These are phyloP conservation scores for Beverwykella pulmonaria DNA, from an alignment of 495 filamentous ascomycete genomes.

Conservation along the genomic window DNA sequence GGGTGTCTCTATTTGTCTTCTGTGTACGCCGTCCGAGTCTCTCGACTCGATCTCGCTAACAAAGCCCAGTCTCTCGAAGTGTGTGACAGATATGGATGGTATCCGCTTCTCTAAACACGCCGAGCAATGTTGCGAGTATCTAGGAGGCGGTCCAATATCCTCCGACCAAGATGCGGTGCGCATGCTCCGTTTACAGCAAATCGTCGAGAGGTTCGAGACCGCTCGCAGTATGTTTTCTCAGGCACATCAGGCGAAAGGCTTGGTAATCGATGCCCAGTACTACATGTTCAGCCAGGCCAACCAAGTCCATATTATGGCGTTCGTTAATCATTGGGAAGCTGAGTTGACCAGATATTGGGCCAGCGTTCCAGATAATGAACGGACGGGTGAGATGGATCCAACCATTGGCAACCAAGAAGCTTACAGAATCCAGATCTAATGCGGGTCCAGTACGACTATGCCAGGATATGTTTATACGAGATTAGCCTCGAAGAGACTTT, in stretches of 20 bases:
- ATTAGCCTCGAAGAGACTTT: conserved; percentile 11
- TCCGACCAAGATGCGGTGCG: conserved; percentile 9
- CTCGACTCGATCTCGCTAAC: background rate
- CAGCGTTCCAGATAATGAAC: background rate
- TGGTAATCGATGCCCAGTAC: background rate
- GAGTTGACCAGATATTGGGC: conserved; percentile 3
- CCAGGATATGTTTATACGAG: conserved; percentile 5
- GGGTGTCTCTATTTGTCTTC: conserved; percentile 23
- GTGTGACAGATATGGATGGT: conserved; percentile 16
- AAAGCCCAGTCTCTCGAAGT: conserved; percentile 9
- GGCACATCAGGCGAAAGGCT: background rate
- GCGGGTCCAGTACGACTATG: conserved; percentile 10
- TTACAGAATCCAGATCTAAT: conserved; percentile 10
- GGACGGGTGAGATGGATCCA: conserved; percentile 1
- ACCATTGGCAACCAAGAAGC: background rate
- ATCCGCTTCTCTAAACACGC: conserved; percentile 20
- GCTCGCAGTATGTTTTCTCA: conserved; percentile 3
- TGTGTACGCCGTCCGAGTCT: conserved; percentile 9
- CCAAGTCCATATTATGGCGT: background rate
- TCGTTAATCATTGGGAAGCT: conserved; percentile 4
- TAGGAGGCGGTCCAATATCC: background rate
- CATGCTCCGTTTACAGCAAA: conserved; percentile 9
- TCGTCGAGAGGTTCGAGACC: conserved; percentile 16
- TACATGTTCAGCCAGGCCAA: background rate
- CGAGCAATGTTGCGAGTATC: conserved; percentile 5